Percentiles rank a stretch among this genome's conserved stretches.
These are phyloP conservation scores for Phaeophleospora eucalypticola DNA, from an alignment of 2,329 filamentous ascomycete species.

Conservation along the genomic window DNA sequence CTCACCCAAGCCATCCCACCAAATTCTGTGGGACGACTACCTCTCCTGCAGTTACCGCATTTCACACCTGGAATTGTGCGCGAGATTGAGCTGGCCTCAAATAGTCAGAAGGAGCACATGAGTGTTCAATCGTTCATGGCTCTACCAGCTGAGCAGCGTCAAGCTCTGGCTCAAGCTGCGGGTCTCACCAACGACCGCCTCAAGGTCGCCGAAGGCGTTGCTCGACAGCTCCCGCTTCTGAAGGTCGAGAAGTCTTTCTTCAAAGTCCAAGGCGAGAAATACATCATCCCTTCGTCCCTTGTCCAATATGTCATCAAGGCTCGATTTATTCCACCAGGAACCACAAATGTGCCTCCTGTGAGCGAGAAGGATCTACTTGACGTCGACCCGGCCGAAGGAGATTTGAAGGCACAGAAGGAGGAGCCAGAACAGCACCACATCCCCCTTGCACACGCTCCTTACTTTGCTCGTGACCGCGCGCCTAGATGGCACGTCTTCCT, in stretches of 20 bases:
- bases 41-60: conserved; percentile 85
- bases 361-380: conserved; percentile 81
- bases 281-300: conserved; percentile 85
- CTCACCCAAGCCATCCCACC: conserved; percentile 87
- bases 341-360: conserved; percentile 67
- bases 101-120: conserved; percentile 60
- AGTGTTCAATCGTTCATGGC: conserved; percentile 86
- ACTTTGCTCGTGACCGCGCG: conserved; percentile 82
- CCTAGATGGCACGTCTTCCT: conserved; percentile 94
- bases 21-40: conserved; percentile 54
- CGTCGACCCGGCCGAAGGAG: conserved; percentile 86
- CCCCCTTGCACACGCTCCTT: conserved; percentile 84
- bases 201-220: conserved; percentile 67
- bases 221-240: conserved; percentile 77
- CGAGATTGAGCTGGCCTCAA: conserved; percentile 57
- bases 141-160: conserved; percentile 69
- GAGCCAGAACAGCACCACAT: conserved; percentile 69
- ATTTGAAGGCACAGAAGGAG: conserved; percentile 70
- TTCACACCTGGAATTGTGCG: conserved; percentile 63
- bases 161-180: conserved; percentile 64
- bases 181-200: conserved; percentile 76
- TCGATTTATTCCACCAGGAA: conserved; percentile 85
- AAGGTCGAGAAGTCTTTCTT: conserved; percentile 92
- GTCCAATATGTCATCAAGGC: conserved; percentile 95
- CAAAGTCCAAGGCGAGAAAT: conserved; percentile 93